phyloP scores from a whole-genome alignment of 768 basidiomycete species.

The Boletus rex-veris region DNA sequence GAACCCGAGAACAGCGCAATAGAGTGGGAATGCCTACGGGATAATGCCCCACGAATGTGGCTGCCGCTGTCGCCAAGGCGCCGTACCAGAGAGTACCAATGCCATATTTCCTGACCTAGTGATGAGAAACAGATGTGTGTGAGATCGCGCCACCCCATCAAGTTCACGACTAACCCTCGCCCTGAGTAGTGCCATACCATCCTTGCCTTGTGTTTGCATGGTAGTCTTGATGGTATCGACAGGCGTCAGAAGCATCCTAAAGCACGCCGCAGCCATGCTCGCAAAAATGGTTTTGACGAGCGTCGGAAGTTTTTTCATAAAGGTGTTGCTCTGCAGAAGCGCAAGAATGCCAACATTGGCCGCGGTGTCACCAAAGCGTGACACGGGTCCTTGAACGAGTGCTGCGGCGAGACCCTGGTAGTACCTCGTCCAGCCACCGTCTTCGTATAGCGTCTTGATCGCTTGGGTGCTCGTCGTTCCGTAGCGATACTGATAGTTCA shows the following conservation, averaged over 20 bases:
- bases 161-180: conserved; percentile 46
- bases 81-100: conserved; percentile 84
- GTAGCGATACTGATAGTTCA: conserved; percentile 95
- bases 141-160: not conserved
- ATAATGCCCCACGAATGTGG: conserved; percentile 91
- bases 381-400: conserved; percentile 77
- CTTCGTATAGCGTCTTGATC: conserved; percentile 61
- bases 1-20: not conserved
- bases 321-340: conserved; percentile 71
- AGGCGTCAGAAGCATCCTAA: conserved; percentile 89
- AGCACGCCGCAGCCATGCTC: conserved; percentile 72
- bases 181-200: conserved; percentile 62
- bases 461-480: conserved; percentile 73
- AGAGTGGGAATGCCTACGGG: conserved; percentile 48
- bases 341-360: conserved; percentile 92
- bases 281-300: conserved; percentile 78
- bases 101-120: conserved; percentile 70
- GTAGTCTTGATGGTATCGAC: conserved; percentile 96
- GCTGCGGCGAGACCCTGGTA: conserved; percentile 88
- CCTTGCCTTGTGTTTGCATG: conserved; percentile 83
- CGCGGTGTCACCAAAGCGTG: conserved; percentile 93
- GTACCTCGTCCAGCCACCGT: conserved; percentile 80
- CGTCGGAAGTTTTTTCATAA: conserved; percentile 59
- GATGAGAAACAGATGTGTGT: not conserved
- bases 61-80: conserved; percentile 86